Percentiles rank a stretch among this genome's conserved stretches.
Conservation (phyloP, 148 eudicot genomes). For the Vaccinium myrtillus region DNA sequence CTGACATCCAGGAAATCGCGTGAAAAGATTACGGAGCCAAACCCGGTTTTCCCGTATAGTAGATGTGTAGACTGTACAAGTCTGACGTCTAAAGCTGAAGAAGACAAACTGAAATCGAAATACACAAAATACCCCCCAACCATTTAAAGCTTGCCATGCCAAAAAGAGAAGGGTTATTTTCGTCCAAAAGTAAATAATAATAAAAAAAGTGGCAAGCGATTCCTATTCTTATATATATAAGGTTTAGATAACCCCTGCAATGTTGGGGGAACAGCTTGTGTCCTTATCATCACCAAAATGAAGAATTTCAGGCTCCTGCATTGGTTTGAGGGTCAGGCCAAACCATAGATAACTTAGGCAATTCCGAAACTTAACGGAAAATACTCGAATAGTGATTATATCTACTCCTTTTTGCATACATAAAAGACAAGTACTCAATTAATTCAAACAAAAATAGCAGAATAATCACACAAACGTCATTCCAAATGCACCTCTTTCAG, state of each 20-base stretch:
- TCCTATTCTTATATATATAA: too few species aligned
- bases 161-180: too few species aligned
- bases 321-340: neutral
- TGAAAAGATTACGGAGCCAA: too few species aligned
- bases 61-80: too few species aligned
- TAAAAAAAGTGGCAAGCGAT: too few species aligned
- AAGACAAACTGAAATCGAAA: too few species aligned
- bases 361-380: neutral
- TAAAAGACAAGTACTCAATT: neutral
- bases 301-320: conserved; percentile 46
- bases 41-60: too few species aligned
- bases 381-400: neutral
- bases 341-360: neutral
- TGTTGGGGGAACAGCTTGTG: conserved; percentile 28
- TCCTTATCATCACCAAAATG: conserved; percentile 51
- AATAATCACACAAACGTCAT: neutral
- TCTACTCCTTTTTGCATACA: neutral
- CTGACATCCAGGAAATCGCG: too few species aligned
- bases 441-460: neutral
- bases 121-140: too few species aligned
- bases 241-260: conserved; percentile 10
- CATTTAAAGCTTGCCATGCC: too few species aligned
- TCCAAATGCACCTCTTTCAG: conserved; percentile 55
- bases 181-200: too few species aligned
- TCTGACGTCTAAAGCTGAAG: too few species aligned